Percentiles rank a stretch among this genome's conserved stretches.
phyloP scores from a whole-genome alignment of 768 basidiomycete genomes.

The Rhodotorula toruloides region DNA sequence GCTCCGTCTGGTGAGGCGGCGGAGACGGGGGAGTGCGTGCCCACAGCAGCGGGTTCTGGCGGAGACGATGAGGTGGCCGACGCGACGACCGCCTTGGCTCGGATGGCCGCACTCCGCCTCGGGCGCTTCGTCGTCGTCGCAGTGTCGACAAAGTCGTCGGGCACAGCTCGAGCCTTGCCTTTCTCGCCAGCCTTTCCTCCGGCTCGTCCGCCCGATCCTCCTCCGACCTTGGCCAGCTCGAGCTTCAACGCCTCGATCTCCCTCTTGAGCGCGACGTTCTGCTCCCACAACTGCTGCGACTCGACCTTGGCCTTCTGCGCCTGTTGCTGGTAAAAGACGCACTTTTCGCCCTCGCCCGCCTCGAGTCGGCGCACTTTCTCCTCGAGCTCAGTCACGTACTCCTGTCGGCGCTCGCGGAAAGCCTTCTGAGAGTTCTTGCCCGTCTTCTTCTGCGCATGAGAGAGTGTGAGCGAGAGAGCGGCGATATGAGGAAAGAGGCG shows the following conservation, averaged over 20 bases:
- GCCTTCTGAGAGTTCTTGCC: slow-evolving; percentile 23
- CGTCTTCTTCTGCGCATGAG: not conserved
- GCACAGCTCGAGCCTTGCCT: slow-evolving; percentile 5
- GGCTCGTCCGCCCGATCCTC: not conserved
- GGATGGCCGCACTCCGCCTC: slow-evolving; percentile 18
- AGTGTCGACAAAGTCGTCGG: slow-evolving; percentile 12
- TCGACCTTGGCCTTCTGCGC: slow-evolving; percentile 33
- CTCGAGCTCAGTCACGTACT: slow-evolving; percentile 36
- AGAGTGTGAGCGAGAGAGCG: not conserved
- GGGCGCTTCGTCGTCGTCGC: slow-evolving; percentile 19
- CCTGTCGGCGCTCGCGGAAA: slow-evolving; percentile 30
- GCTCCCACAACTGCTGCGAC: too few relatives aligned
- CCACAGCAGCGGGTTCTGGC: not conserved
- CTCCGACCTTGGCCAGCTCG: slow-evolving; percentile 1
- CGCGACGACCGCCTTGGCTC: slow-evolving; percentile 22
- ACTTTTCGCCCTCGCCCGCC: slow-evolving; percentile 36
- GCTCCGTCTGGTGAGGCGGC: slow-evolving; percentile 8
- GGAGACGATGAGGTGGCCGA: slow-evolving; percentile 5
- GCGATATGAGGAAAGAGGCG: not conserved
- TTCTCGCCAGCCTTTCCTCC: not conserved
- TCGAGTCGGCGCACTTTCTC: slow-evolving; percentile 36
- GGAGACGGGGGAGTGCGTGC: not conserved
- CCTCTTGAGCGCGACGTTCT: slow-evolving; percentile 2
- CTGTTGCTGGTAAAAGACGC: slow-evolving; percentile 37
- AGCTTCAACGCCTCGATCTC: slow-evolving; percentile 35